Percentiles rank a stretch among this genome's conserved stretches.
phyloP scores from a whole-genome alignment of 2,329 filamentous ascomycete species.

The Penicillium sp. region DNA sequence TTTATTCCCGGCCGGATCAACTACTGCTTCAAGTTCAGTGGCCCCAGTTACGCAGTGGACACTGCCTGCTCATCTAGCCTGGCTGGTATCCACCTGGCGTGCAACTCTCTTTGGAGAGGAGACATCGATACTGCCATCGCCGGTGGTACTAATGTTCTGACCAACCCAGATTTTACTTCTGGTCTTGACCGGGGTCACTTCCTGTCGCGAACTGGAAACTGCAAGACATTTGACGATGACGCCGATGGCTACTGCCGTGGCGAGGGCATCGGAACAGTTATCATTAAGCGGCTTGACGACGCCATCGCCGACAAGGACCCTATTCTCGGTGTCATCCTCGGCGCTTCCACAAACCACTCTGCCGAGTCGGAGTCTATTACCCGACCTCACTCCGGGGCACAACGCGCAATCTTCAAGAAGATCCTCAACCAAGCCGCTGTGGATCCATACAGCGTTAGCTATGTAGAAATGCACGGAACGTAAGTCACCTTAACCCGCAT shows the following conservation, averaged over 20 bases:
- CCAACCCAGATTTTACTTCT: background rate
- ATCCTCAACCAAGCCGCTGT: too few species aligned
- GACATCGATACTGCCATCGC: background rate
- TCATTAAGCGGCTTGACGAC: background rate
- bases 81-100: background rate
- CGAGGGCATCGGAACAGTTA: background rate
- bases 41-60: background rate
- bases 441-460: too few species aligned
- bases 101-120: background rate
- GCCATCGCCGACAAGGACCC: background rate
- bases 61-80: background rate
- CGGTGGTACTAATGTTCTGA: background rate
- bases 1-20: background rate
- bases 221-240: background rate
- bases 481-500: too few species aligned
- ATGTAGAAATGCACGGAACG: too few species aligned
- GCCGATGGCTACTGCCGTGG: background rate
- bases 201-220: background rate
- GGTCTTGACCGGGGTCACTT: background rate
- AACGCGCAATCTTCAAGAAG: background rate
- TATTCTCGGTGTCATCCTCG: background rate
- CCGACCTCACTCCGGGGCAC: background rate
- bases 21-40: background rate
- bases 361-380: background rate
- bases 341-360: background rate